These are phyloP conservation scores for Tetrapisispora fleetii DNA, from an alignment of 805 yeast species.

Conservation along the genomic window DNA sequence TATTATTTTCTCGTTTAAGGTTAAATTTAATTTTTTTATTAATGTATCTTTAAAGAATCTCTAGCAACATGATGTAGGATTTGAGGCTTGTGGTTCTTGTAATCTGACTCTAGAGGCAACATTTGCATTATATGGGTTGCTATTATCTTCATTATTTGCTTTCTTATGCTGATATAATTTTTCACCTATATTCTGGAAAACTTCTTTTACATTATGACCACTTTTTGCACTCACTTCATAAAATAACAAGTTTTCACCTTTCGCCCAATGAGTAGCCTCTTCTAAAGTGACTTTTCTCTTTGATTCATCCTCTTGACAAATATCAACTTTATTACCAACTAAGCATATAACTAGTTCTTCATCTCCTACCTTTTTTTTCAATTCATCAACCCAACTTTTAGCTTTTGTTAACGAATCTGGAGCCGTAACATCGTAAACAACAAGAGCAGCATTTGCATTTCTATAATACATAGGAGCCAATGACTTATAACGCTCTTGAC, in stretches of 20 bases:
- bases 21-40: neutral
- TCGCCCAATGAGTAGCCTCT: slow-evolving; percentile 81
- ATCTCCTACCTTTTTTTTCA: slow-evolving; percentile 71
- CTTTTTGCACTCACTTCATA: slow-evolving; percentile 95
- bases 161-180: slow-evolving; percentile 33
- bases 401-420: slow-evolving; percentile 68
- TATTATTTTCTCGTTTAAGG: neutral
- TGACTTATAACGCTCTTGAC: slow-evolving; percentile 80
- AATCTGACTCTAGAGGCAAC: slow-evolving; percentile 25
- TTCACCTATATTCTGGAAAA: slow-evolving; percentile 80
- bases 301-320: slow-evolving; percentile 36
- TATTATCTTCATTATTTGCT: slow-evolving; percentile 10
- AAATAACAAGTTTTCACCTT: slow-evolving; percentile 81
- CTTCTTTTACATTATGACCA: slow-evolving; percentile 80
- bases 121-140: slow-evolving; percentile 6
- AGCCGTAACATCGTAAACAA: slow-evolving; percentile 76
- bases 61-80: slow-evolving; percentile 33
- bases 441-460: slow-evolving; percentile 73
- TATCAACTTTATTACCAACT: slow-evolving; percentile 80
- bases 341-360: slow-evolving; percentile 67
- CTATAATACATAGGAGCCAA: slow-evolving; percentile 78
- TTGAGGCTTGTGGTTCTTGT: slow-evolving; percentile 37
- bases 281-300: slow-evolving; percentile 55
- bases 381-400: slow-evolving; percentile 82
- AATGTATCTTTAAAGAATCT: neutral